Evolutionary conservation across 805 yeast species (phyloP), one percentile per base, ranked within the genome.

Genomic region (Yamadazyma insecticola): DNA sequence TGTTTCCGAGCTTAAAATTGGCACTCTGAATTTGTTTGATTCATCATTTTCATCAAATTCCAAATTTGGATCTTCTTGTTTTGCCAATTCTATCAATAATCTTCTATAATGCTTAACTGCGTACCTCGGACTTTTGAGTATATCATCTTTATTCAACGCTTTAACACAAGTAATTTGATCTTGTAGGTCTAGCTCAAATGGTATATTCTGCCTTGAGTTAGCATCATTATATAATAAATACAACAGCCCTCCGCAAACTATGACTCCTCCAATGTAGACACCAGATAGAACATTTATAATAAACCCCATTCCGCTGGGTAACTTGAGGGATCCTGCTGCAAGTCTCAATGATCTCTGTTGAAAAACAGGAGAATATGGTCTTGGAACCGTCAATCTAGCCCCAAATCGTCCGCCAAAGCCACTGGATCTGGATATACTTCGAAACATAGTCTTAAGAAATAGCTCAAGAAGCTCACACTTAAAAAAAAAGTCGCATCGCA

Each of bases 121-220:
- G 37, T 59, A 53, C 22, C 67, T 45, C 14, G 72, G 72, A 34
- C 63, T 56, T 29, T 44, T 48, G 35, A 65, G 45, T 13, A 59
- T 67, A 35, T 65, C 72, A 39, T 65, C 72, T 37, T 65, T 65
- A 37, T 63, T 59, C 25, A 65, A 53, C 13, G 68, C 72, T 39
- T 60, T 62, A 13, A 64, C 70, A 1, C 66, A 57, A 9, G 53
- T 46, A 24, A 57, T 45, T 32, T 60, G 66, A 38, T 62, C 46
- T 13, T 36, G n/a, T 28, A 60, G 48, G 8, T 48, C 41, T 13
- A 65, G 42, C 39, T 59, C 67, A 31, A 57, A 60, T 9, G 72
- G 72, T 16, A 65, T 65, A 26, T 50, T 50, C 37, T 65, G 69
- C 22, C 69, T 34, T 12, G 43, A 35, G 29, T 60, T 48, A 17